Percentiles rank a stretch among this genome's conserved stretches.
These are phyloP conservation scores for Talaromyces thailandensis DNA, from an alignment of 495 filamentous ascomycete species.

Conservation along the genomic window DNA sequence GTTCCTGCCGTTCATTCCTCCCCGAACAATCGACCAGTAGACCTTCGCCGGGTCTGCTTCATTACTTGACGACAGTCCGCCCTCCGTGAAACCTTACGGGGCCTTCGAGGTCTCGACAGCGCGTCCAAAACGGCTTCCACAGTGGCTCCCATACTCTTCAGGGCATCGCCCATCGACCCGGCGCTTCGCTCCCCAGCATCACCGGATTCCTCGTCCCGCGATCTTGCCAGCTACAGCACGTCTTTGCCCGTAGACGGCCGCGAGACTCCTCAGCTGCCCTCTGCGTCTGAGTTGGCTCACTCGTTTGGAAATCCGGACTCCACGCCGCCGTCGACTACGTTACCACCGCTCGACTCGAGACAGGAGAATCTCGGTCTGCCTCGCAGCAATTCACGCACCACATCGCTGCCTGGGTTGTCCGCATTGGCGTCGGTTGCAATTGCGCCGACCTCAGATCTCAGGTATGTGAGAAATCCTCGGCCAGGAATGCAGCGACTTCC, in stretches of 20 bases:
- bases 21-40: not conserved
- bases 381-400: conserved; percentile 19
- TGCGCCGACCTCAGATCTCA: conserved; percentile 40
- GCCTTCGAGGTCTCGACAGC: not conserved
- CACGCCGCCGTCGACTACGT: conserved; percentile 12
- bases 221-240: conserved; percentile 24
- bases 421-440: conserved; percentile 56
- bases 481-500: not conserved
- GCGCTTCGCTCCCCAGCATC: conserved; percentile 36
- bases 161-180: conserved; percentile 51
- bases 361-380: conserved; percentile 16
- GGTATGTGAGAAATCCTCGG: conserved; percentile 1
- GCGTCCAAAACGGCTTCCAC: conserved; percentile 30
- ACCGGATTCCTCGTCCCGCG: conserved; percentile 30
- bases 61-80: conserved; percentile 1
- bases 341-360: conserved; percentile 6
- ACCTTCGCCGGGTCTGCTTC: not conserved
- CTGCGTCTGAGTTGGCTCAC: not conserved
- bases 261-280: conserved; percentile 9
- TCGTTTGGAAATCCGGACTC: not conserved
- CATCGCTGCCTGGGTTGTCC: conserved; percentile 51
- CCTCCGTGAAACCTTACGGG: not conserved
- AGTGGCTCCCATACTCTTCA: conserved; percentile 42
- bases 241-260: conserved; percentile 10
- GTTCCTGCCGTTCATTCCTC: not conserved